Conservation (phyloP, 306 rosid genomes). For the Begonia masoniana region DNA sequence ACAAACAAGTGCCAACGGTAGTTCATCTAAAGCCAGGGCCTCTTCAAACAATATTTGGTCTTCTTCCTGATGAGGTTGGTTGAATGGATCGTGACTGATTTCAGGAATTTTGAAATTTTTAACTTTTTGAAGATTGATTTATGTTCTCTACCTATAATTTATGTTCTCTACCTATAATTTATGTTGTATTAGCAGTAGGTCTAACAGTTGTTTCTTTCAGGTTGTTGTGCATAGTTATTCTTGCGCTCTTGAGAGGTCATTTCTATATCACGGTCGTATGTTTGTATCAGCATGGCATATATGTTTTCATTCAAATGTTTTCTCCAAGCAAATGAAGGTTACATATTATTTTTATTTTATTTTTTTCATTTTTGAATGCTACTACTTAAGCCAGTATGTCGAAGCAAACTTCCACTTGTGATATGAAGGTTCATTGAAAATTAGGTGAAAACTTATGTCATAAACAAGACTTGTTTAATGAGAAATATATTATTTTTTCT, state of each 20-base stretch:
- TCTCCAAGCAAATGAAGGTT: slow-evolving; percentile 98
- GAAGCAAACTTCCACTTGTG: too few relatives aligned
- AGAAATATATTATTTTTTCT: too few relatives aligned
- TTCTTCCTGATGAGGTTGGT: slow-evolving; percentile 76
- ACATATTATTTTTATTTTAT: not conserved
- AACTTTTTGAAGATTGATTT: too few relatives aligned
- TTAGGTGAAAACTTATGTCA: too few relatives aligned
- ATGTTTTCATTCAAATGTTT: slow-evolving; percentile 95
- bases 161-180: not conserved
- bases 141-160: too few relatives aligned
- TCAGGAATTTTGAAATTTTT: too few relatives aligned
- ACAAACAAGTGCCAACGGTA: slow-evolving; percentile 31
- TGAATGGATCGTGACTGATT: slow-evolving; percentile 2
- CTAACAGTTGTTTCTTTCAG: slow-evolving; percentile 44
- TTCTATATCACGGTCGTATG: slow-evolving; percentile 98
- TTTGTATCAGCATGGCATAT: slow-evolving; percentile 88
- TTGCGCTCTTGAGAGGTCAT: slow-evolving; percentile 99
- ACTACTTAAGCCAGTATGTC: too few relatives aligned
- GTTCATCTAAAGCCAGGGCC: slow-evolving; percentile 97
- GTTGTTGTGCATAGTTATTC: slow-evolving; percentile 87
- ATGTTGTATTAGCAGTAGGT: slow-evolving; percentile 11
- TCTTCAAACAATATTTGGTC: slow-evolving; percentile 80
- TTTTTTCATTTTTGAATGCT: too few relatives aligned
- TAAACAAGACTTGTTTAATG: too few relatives aligned
- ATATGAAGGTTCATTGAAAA: too few relatives aligned